These are phyloP conservation scores for Paxillus involutus DNA, from an alignment of 768 basidiomycete genomes.

Conservation along the genomic window DNA sequence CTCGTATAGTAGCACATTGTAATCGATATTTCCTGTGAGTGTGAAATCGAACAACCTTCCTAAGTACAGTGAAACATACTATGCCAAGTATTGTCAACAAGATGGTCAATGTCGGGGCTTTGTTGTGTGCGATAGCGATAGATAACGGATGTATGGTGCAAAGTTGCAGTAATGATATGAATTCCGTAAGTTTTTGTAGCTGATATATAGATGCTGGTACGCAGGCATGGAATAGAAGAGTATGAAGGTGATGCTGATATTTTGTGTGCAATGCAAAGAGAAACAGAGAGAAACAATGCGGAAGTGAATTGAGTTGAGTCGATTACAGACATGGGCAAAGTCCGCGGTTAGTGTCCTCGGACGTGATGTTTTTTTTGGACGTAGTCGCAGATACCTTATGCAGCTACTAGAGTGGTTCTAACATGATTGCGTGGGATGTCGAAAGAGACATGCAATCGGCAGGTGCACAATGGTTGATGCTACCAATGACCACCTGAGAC, in stretches of 20 bases:
- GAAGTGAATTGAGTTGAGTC: constrained; percentile 9
- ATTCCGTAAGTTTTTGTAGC: constrained; percentile 35
- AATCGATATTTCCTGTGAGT: constrained; percentile 14
- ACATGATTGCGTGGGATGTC: constrained; percentile 5
- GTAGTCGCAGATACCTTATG: constrained; percentile 3
- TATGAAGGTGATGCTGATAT: constrained; percentile 21
- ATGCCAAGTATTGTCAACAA: constrained; percentile 20
- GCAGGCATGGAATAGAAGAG: constrained; percentile 28
- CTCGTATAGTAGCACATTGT: constrained; percentile 12
- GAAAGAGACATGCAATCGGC: neutral
- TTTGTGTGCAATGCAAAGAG: constrained; percentile 24
- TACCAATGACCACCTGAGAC: constrained; percentile 23
- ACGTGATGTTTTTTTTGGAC: constrained; percentile 11
- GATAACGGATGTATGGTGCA: constrained; percentile 34
- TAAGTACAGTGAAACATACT: constrained; percentile 19
- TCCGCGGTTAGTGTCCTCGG: constrained; percentile 18
- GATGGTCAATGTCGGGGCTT: constrained; percentile 27
- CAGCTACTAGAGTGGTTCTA: neutral
- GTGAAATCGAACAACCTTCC: constrained; percentile 6
- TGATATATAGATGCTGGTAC: constrained; percentile 39
- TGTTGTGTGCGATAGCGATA: constrained; percentile 24
- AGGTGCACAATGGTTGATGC: neutral
- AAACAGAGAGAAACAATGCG: constrained; percentile 19
- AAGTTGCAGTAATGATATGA: constrained; percentile 30
- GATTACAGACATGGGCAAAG: constrained; percentile 22